Percentiles rank a stretch among this genome's conserved stretches.
Conservation (phyloP, 495 filamentous ascomycete species). For the Lasiosphaeria miniovina region DNA sequence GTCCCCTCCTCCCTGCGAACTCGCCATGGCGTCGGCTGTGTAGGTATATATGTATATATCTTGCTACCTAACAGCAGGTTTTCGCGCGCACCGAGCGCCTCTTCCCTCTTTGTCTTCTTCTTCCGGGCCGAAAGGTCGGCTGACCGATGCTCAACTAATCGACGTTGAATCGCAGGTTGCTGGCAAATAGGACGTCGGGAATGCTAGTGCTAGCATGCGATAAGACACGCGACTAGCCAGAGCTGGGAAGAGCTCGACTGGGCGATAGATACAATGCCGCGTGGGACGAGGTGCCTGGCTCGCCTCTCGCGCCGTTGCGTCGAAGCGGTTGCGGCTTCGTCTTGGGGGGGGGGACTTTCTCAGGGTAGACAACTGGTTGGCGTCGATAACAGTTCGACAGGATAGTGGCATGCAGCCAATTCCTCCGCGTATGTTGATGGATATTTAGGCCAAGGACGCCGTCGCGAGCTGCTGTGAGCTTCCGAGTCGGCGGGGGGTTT, state of each 20-base stretch:
- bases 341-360: too few species aligned
- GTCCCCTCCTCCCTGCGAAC: conserved; percentile 77
- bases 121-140: background rate
- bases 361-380: too few species aligned
- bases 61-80: conserved; percentile 26
- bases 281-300: background rate
- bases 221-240: background rate
- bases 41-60: too few species aligned
- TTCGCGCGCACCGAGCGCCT: background rate
- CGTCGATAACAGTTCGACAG: too few species aligned
- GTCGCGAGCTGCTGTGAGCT: too few species aligned
- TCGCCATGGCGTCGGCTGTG: conserved; percentile 50
- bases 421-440: conserved; percentile 3
- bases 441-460: background rate
- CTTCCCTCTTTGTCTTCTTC: background rate
- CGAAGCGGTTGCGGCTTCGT: too few species aligned
- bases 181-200: background rate
- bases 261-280: conserved; percentile 4
- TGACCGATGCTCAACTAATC: background rate
- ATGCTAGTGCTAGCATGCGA: background rate
- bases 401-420: background rate
- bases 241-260: conserved; percentile 2
- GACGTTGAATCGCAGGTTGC: background rate
- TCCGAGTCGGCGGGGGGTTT: background rate
- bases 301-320: too few species aligned